These are phyloP conservation scores for Colletotrichum horii DNA, from an alignment of 2,329 filamentous ascomycete species.

Conservation along the genomic window DNA sequence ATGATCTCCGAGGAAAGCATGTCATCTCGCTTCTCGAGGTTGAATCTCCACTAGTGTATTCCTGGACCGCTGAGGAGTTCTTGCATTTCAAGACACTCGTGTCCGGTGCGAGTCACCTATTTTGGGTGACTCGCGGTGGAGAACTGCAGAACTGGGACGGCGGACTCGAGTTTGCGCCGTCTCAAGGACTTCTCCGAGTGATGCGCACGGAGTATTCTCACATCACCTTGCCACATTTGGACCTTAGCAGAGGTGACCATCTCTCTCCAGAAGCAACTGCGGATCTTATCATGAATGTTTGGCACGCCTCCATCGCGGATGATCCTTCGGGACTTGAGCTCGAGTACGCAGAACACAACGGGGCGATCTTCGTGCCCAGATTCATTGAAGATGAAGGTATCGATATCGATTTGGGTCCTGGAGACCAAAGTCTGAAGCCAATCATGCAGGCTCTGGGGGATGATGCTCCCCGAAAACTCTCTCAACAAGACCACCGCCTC, in stretches of 20 bases:
- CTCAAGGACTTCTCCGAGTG: conserved; percentile 20
- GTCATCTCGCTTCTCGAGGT: conserved; percentile 21
- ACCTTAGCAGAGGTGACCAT: background rate
- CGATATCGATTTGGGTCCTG: background rate
- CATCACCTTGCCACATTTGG: conserved; percentile 7
- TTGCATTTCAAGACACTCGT: conserved; percentile 11
- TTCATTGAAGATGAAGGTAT: conserved; percentile 9
- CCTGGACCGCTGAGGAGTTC: conserved; percentile 10
- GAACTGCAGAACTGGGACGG: background rate
- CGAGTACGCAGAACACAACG: conserved; percentile 20
- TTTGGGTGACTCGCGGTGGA: conserved; percentile 21
- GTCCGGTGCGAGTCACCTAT: conserved; percentile 10
- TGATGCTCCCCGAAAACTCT: background rate
- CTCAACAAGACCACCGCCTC: background rate
- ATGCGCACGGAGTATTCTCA: conserved; percentile 21
- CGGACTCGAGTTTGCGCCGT: conserved; percentile 15
- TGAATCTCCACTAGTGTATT: conserved; percentile 4
- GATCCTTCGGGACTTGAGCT: background rate
- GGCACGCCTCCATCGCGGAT: background rate
- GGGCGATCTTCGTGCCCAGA: conserved; percentile 11
- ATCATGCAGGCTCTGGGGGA: background rate
- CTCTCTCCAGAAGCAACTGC: background rate
- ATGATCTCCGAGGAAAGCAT: background rate
- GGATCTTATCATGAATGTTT: background rate
- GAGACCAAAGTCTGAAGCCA: background rate